Evolutionary conservation across 164 flowering plant species (phyloP).

Genomic region (Dillenia suffruticosa): DNA sequence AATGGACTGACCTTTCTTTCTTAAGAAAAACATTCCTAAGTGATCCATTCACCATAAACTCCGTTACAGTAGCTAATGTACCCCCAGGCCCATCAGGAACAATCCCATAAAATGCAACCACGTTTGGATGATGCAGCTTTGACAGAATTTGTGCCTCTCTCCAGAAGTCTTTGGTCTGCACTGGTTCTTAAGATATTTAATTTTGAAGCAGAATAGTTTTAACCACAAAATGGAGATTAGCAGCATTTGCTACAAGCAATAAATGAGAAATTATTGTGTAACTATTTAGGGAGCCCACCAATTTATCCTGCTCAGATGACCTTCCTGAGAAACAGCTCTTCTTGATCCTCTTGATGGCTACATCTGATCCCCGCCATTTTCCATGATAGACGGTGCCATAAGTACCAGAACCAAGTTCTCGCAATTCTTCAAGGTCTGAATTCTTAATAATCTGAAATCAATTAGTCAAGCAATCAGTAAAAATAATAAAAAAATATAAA

Average conservation of each 20-base stretch:
- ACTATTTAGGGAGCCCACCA: constrained; percentile 39
- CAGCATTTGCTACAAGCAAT: no score
- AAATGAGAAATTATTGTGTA: no score
- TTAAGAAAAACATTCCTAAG: constrained; percentile 56
- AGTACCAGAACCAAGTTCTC: constrained; percentile 86
- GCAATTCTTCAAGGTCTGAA: constrained; percentile 85
- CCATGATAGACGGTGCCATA: constrained; percentile 95
- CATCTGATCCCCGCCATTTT: constrained; percentile 91
- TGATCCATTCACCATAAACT: constrained; percentile 84
- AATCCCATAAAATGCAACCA: constrained; percentile 84
- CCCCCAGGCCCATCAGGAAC: constrained; percentile 85
- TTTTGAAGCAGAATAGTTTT: no score
- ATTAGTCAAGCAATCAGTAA: constrained; percentile 21
- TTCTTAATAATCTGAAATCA: constrained; percentile 70
- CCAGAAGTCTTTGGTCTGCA: constrained; percentile 80
- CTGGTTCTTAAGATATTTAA: no score
- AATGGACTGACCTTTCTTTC: constrained; percentile 52
- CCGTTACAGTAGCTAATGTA: constrained; percentile 82
- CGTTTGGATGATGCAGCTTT: constrained; percentile 88
- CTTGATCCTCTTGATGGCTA: constrained; percentile 87
- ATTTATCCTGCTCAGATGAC: constrained; percentile 77
- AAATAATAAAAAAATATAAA: neutral
- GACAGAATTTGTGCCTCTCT: constrained; percentile 81
- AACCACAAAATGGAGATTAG: no score
- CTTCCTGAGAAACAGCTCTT: constrained; percentile 83